These are phyloP conservation scores for Aspergillus wentii DNA, from an alignment of 495 filamentous ascomycete species.

Conservation along the genomic window DNA sequence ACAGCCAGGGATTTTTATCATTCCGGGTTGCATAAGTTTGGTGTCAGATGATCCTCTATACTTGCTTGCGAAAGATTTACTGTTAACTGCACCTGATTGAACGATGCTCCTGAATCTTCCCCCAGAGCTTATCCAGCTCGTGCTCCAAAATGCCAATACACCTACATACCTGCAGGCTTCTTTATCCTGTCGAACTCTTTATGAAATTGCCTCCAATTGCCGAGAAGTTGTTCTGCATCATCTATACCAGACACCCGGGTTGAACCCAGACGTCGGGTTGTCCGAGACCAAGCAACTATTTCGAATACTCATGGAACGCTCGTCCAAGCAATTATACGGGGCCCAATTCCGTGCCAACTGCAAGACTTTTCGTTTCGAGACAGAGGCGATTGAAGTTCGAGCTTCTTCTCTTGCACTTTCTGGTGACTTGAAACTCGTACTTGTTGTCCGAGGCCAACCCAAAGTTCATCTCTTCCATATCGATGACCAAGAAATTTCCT, in stretches of 20 bases:
- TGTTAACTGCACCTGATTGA: not conserved
- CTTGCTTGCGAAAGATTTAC: too few species aligned
- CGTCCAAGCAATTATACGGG: slow-evolving; percentile 26
- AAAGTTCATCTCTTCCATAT: slow-evolving; percentile 23
- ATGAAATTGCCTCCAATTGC: slow-evolving; percentile 81
- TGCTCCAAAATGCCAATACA: slow-evolving; percentile 27
- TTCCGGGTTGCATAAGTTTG: too few species aligned
- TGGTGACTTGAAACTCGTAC: slow-evolving; percentile 5
- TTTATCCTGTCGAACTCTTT: slow-evolving; percentile 45
- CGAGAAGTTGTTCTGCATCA: slow-evolving; percentile 30
- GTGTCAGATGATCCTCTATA: too few species aligned
- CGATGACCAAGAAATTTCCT: slow-evolving; percentile 10
- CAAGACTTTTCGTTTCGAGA: slow-evolving; percentile 18
- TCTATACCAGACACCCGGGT: slow-evolving; percentile 29
- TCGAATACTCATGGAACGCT: slow-evolving; percentile 14
- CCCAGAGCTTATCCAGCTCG: slow-evolving; percentile 34
- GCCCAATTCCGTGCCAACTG: slow-evolving; percentile 21
- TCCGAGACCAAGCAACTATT: slow-evolving; percentile 23
- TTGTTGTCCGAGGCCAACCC: slow-evolving; percentile 23
- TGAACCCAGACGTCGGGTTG: slow-evolving; percentile 6
- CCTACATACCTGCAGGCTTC: slow-evolving; percentile 31
- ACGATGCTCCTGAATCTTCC: slow-evolving; percentile 34
- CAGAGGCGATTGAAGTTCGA: slow-evolving; percentile 18
- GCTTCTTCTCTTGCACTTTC: slow-evolving; percentile 21
- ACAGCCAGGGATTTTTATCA: too few species aligned